These are phyloP conservation scores for Boeremia lycopersici DNA, from an alignment of 2,329 filamentous ascomycete species.

Conservation along the genomic window DNA sequence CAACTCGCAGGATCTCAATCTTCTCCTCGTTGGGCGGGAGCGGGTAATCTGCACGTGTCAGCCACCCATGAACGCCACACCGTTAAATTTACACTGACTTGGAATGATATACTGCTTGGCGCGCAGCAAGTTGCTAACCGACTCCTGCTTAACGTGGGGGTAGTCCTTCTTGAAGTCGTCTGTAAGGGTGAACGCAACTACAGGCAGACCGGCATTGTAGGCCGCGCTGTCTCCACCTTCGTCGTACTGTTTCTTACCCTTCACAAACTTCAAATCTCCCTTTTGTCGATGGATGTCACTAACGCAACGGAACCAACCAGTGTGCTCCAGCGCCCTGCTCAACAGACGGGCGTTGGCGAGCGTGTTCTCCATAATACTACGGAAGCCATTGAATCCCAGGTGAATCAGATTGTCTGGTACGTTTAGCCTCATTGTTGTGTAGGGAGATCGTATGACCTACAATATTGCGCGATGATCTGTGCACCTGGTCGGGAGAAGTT, in stretches of 20 bases:
- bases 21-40: constrained; percentile 66
- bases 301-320: constrained; percentile 65
- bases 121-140: constrained; percentile 66
- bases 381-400: constrained; percentile 70
- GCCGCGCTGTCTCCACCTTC: constrained; percentile 59
- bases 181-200: constrained; percentile 69
- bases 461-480: constrained; percentile 74
- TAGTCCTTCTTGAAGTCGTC: constrained; percentile 64
- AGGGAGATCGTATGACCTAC: constrained; percentile 47
- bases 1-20: constrained; percentile 70
- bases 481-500: constrained; percentile 75
- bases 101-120: constrained; percentile 74
- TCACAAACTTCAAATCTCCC: constrained; percentile 51
- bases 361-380: constrained; percentile 67
- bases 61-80: constrained; percentile 4
- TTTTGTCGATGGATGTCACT: constrained; percentile 69
- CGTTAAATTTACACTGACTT: constrained; percentile 51
- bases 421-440: not conserved
- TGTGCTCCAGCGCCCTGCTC: constrained; percentile 67
- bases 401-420: constrained; percentile 67
- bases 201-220: constrained; percentile 69
- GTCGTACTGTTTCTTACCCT: constrained; percentile 51
- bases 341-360: constrained; percentile 68
- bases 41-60: constrained; percentile 60
- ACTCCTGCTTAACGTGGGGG: constrained; percentile 68